These are phyloP conservation scores for Emergomyces orientalis DNA, from an alignment of 2,329 filamentous ascomycete species.

Conservation along the genomic window DNA sequence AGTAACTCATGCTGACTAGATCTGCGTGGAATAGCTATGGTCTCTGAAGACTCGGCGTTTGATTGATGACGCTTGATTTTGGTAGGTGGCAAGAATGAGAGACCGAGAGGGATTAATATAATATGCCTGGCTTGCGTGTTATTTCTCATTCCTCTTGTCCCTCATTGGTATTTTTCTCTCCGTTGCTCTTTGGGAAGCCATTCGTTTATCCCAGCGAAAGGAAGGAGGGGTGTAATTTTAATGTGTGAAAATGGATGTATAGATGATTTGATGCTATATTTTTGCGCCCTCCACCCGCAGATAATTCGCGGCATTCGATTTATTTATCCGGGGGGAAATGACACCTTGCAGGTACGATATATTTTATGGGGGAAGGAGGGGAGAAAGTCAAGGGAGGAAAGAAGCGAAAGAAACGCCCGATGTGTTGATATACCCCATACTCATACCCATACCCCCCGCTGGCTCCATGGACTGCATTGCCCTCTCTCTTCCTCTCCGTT, in stretches of 20 bases:
- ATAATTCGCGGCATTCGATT: not conserved
- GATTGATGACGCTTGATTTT: conserved; percentile 6
- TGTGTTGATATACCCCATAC: not conserved
- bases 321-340: not conserved
- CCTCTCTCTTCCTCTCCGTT: not conserved
- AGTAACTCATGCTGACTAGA: not conserved
- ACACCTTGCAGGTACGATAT: no score
- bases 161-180: not conserved
- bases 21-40: conserved; percentile 6
- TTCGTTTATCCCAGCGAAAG: no score
- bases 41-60: conserved; percentile 15
- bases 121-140: conserved; percentile 5
- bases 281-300: not conserved
- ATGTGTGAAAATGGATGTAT: conserved; percentile 16
- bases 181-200: no score
- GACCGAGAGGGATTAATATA: not conserved
- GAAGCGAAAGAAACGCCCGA: no score
- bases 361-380: not conserved
- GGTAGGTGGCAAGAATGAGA: not conserved
- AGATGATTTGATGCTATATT: conserved; percentile 1
- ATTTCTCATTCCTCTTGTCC: not conserved
- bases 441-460: not conserved
- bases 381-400: no score
- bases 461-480: no score
- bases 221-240: conserved; percentile 24